phyloP scores from a whole-genome alignment of 1,139 yeast genomes.

The Blastobotrys proliferans region DNA sequence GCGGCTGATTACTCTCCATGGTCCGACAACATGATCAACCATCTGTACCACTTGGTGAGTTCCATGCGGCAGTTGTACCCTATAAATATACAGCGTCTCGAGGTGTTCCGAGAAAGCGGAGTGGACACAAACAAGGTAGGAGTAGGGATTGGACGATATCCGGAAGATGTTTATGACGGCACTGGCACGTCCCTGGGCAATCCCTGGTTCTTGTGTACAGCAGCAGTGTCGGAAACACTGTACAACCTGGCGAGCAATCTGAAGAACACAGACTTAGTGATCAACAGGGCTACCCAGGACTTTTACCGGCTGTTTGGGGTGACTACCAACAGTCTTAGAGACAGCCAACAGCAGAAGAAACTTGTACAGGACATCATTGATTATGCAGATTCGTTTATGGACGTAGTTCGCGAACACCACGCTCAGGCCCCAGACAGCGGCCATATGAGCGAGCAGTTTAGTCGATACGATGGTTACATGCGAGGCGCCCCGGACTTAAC shows the following conservation, averaged over 20 bases:
- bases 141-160: slow-evolving; percentile 82
- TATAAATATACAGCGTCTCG: slow-evolving; percentile 51
- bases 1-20: slow-evolving; percentile 1
- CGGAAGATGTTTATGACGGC: slow-evolving; percentile 91
- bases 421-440: slow-evolving; percentile 55
- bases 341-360: slow-evolving; percentile 15
- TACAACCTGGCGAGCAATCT: slow-evolving; percentile 37
- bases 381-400: slow-evolving; percentile 75
- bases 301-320: slow-evolving; percentile 5
- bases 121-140: slow-evolving; percentile 13
- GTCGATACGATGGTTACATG: slow-evolving; percentile 73
- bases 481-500: slow-evolving; percentile 85
- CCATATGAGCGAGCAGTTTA: slow-evolving; percentile 84
- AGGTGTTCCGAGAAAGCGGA: slow-evolving; percentile 28
- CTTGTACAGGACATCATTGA: slow-evolving; percentile 23
- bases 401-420: slow-evolving; percentile 66
- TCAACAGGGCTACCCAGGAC: neutral
- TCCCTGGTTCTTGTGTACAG: slow-evolving; percentile 92
- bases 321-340: neutral
- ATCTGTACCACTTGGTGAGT: slow-evolving; percentile 33
- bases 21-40: slow-evolving; percentile 5
- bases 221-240: slow-evolving; percentile 66
- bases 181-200: slow-evolving; percentile 70
- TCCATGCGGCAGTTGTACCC: slow-evolving; percentile 76
- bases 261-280: slow-evolving; percentile 16